Base-by-base conservation (phyloP, 345 rosid genomes). In the Hypericum androsaemum region DNA sequence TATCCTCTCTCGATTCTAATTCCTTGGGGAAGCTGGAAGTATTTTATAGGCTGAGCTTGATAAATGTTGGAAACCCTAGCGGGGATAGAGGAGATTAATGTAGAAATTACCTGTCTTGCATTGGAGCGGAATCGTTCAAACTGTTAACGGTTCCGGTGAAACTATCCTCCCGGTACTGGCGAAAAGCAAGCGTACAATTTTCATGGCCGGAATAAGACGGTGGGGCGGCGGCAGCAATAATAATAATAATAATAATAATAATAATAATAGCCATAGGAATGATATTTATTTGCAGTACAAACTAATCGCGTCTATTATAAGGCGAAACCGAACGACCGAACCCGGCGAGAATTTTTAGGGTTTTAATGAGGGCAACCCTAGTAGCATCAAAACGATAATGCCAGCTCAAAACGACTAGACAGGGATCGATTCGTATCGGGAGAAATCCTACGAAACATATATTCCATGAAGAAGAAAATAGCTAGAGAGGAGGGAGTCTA, bases 61-160 rank as follows among this genome's bases (percentile, higher is more conserved):
- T 22, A 22, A 22, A 54, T 62, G 63, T 14, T 53, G 67, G 69
- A 80, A 84, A 73, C 72, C 84, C 75, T 64, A 81, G n/a, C 37
- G 50, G 38, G 43, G 52, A 39, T 45, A 44, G 67, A 63, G 45
- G 43, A 54, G 45, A 68, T 58, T 57, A 57, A 3, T 7, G 38
- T 7, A 17, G 49, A 37, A 63, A 71, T 72, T 75, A 86, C 95
- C 95, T 83, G 59, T 72, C 72, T 8, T 71, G 54, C 58, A 72
- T 74, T 58, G 83, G 87, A 45, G 66, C 45, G 44, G 81, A 83
- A 67, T 83, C 78, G 44, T 72, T 80, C 64, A 83, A 74, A 75
- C 87, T 86, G 39, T 64, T 22, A 22, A 22, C 80, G 68, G 81
- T 83, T 66, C 68, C 82, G 42, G 65, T 70, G 46, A 71, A 66